Evolutionary conservation across 768 basidiomycete genomes (phyloP).

Genomic region (Rhizopogon vinicolor): DNA sequence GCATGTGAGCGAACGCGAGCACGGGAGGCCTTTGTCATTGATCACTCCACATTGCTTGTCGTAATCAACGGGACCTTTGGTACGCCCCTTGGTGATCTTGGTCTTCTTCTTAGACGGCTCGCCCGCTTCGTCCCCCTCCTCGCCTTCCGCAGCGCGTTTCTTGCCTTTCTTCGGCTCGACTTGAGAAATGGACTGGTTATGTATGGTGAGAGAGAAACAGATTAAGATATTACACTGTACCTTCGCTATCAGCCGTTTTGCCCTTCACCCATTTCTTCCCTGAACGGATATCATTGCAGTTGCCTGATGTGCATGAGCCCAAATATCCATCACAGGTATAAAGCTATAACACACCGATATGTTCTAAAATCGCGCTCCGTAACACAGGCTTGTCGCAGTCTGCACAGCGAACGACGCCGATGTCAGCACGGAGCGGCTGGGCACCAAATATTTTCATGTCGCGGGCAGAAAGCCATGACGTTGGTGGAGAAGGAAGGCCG

Average conservation of each 20-base stretch:
- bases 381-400: constrained; percentile 82
- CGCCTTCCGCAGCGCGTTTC: constrained; percentile 81
- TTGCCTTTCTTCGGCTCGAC: constrained; percentile 51
- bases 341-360: constrained; percentile 53
- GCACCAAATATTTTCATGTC: constrained; percentile 89
- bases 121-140: constrained; percentile 56
- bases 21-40: constrained; percentile 90
- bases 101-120: constrained; percentile 77
- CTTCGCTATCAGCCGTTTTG: constrained; percentile 46
- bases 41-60: constrained; percentile 96
- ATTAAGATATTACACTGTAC: constrained; percentile 19
- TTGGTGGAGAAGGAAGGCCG: constrained; percentile 65
- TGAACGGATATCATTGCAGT: constrained; percentile 56
- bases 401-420: constrained; percentile 65
- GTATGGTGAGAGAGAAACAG: constrained; percentile 2
- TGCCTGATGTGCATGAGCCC: constrained; percentile 34
- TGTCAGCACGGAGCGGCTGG: constrained; percentile 65
- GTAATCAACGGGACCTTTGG: constrained; percentile 83
- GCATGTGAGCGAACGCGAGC: constrained; percentile 93
- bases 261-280: constrained; percentile 54
- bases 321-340: constrained; percentile 1
- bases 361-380: constrained; percentile 69
- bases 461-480: constrained; percentile 77
- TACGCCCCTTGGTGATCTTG: constrained; percentile 73
- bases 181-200: constrained; percentile 7